Evolutionary conservation across 352 stramenopile genomes (phyloP), one percentile per base, ranked within the genome.

Genomic region (Phytophthora fragariae): DNA sequence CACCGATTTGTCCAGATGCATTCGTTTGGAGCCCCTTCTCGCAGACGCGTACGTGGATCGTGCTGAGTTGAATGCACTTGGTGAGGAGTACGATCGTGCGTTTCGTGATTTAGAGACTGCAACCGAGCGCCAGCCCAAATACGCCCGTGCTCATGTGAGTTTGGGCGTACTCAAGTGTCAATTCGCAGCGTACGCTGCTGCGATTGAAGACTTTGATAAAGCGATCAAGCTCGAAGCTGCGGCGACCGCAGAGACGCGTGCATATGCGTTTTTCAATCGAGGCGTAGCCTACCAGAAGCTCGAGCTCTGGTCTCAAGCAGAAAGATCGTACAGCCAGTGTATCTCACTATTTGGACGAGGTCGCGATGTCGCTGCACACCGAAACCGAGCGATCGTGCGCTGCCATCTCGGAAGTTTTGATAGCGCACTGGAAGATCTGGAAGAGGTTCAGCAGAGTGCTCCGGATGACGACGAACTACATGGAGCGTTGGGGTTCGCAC

Each of bases 101-200:
- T 93, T 92, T 61, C 73, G 75, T 17, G 88, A 93, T 56, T 84
- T 92, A 39, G 73, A 82, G 7, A 73, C 73, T 2, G 88, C 88
- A 9, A 77, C 90, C 5, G 76, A 88, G 19, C 73, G 77, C 3
- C 80, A 93, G 24, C 83, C 80, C 0, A 84, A 82, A 44, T 84
- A 77, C 24, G 75, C 77, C 31, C 80, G 86, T 19, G 86, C 88
- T 24, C 75, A 88, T 37, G 66, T 93, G 49, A 91, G 86, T 64
- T 49, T 87, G 4, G 88, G 88, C 27, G 76, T 94, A n/a, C 73
- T 94, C n/a, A 91, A 94, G 59, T 92, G 88, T 19, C 86, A 91
- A n/a, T 92, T 94, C 55, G 64, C 73, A 17, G 77, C 77, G 4
- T 92, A 86, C 54, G 85, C 88, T 2, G 58, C 86, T 2, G 86